Evolutionary conservation across 805 yeast genomes (phyloP).

Genomic region (Yamadazyma nakazawae): DNA sequence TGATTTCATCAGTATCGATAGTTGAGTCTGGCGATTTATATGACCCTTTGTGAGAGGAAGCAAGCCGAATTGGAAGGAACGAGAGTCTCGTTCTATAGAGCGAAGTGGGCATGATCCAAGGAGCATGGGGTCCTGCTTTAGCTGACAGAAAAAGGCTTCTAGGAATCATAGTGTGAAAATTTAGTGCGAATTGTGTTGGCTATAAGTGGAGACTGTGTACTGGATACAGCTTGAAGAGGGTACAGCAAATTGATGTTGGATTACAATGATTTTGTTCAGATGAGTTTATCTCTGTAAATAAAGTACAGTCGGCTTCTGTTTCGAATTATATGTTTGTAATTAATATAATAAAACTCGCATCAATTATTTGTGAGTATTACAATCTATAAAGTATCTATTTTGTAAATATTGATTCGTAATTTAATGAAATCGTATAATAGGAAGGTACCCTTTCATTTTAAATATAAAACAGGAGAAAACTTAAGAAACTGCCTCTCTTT

Average conservation of each 20-base stretch:
- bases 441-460: not conserved
- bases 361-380: not conserved
- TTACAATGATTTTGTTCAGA: not conserved
- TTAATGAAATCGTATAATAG: too few species aligned
- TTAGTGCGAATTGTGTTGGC: not conserved
- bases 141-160: not conserved
- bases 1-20: slow-evolving; percentile 40
- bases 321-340: too few species aligned
- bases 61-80: not conserved
- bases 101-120: too few species aligned
- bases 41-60: slow-evolving; percentile 5
- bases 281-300: too few species aligned
- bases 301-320: too few species aligned
- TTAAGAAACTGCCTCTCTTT: not conserved
- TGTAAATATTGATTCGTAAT: not conserved
- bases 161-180: not conserved
- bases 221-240: too few species aligned
- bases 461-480: not conserved
- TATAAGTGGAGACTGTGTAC: not conserved
- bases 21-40: slow-evolving; percentile 24
- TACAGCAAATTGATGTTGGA: too few species aligned
- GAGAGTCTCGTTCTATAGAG: not conserved
- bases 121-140: not conserved
- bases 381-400: too few species aligned
- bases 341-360: not conserved